phyloP scores from a whole-genome alignment of 352 stramenopile genomes.

The Globisporangium alternatum region DNA sequence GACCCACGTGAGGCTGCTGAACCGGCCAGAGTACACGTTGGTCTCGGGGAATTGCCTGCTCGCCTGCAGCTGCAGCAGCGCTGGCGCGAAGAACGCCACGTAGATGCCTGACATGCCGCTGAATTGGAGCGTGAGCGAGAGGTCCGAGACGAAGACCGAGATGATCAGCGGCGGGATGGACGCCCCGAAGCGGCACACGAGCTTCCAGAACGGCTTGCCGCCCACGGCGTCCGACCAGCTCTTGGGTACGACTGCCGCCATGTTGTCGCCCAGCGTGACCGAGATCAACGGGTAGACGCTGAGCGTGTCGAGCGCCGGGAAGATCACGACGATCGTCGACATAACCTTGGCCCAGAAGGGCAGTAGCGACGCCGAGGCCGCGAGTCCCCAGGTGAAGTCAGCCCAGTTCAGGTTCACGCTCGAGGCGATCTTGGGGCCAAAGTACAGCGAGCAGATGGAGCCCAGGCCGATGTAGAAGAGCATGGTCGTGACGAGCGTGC shows the following conservation, averaged over 20 bases:
- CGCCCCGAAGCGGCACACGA: constrained; percentile 77
- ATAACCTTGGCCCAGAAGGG: constrained; percentile 60
- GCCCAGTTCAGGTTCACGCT: constrained; percentile 93
- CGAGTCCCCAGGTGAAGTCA: constrained; percentile 83
- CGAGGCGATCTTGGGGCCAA: constrained; percentile 71
- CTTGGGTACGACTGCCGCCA: constrained; percentile 58
- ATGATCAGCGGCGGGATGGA: constrained; percentile 75
- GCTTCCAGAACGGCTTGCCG: constrained; percentile 49
- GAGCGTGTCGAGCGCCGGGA: constrained; percentile 87
- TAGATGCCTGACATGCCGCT: constrained; percentile 77
- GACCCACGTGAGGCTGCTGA: constrained; percentile 52
- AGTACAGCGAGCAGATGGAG: constrained; percentile 77
- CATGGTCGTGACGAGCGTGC: constrained; percentile 81
- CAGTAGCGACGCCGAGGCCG: constrained; percentile 33
- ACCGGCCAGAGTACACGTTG: constrained; percentile 67
- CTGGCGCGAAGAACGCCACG: constrained; percentile 78
- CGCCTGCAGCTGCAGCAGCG: constrained; percentile 61
- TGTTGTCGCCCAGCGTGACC: constrained; percentile 90
- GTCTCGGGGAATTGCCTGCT: constrained; percentile 38
- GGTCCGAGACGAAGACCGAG: constrained; percentile 78
- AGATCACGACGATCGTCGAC: constrained; percentile 85
- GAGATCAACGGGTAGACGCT: constrained; percentile 92
- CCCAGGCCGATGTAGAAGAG: constrained; percentile 84
- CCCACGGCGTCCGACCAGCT: constrained; percentile 31
- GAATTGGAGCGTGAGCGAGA: constrained; percentile 86